Evolutionary conservation across 2,329 filamentous ascomycete genomes (phyloP), one percentile per base, ranked within the genome.

Genomic region (Endoconidiophora polonica): DNA sequence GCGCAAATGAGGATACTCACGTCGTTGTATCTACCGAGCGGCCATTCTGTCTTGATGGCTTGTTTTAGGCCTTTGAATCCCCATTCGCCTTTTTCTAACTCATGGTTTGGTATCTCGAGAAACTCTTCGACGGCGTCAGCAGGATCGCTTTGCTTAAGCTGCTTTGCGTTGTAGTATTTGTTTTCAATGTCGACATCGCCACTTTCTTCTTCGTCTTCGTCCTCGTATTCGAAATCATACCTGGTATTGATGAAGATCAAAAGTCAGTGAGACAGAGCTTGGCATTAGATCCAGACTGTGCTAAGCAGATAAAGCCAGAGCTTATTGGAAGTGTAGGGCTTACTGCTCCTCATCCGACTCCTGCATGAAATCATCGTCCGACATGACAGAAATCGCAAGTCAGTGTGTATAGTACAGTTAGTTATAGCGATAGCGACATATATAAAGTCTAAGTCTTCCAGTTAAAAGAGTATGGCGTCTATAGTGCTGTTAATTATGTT

Each of bases 151-250:
- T 73, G 72, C 70, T 96, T 98, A 62, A 94, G 80, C 68, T 96
- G 90, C 68, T 98, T 98, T 41, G 91, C 91, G 66, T 95, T 96
- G 74, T 96, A 98, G 71, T 98, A 98, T 68, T 94, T 95, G 71
- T 98, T 98, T 65, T 98, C 91, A 63, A 96, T 93, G 57, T 90
- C 87, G 59, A 95, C 84, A 63, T 95, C 86, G 52, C 81, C 87
- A 29, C 76, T 79, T 52, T 94, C 82, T 41, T 93, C 85, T 45
- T 91, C 87, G 51, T 94, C 86, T 56, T 87, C 86, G 53, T 81
- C 91, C 63, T 95, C 90, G 66, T 95, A 96, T 61, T 96, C 90
- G 63, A 96, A 96, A 67, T 96, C 91, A 62, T 95, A 95, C 77
- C 67, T 69, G 49, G 9, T 14, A 33, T 33, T 9, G 4, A 33